Evolutionary conservation across 257 asterid genomes (phyloP).

Genomic region (Solanum tarijense): DNA sequence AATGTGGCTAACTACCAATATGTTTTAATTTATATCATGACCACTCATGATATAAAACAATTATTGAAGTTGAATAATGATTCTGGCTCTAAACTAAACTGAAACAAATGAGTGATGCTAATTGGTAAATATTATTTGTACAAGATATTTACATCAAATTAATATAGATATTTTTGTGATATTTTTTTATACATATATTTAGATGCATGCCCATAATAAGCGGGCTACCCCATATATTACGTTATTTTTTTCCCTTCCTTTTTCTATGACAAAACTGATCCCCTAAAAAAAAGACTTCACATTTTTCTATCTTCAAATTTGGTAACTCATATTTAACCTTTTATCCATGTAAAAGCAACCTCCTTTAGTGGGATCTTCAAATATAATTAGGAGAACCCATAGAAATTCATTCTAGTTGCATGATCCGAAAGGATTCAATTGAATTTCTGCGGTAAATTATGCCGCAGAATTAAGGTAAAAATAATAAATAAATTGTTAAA

Average conservation of each 20-base stretch:
- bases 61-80: background rate
- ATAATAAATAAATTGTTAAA: background rate
- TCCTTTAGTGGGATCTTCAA: background rate
- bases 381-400: background rate
- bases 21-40: background rate
- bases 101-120: background rate
- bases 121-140: background rate
- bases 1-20: too few relatives aligned
- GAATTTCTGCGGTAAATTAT: background rate
- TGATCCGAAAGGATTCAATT: background rate
- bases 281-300: background rate
- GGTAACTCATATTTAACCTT: background rate
- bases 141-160: background rate
- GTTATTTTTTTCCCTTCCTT: background rate
- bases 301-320: background rate
- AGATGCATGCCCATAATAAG: background rate
- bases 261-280: background rate
- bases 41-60: background rate
- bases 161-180: background rate
- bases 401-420: background rate
- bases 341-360: background rate
- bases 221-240: background rate
- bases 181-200: background rate
- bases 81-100: background rate
- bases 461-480: background rate